Percentiles rank a stretch among this genome's conserved stretches.
phyloP scores from a whole-genome alignment of 331 rosid genomes.

The Arachis monticola region DNA sequence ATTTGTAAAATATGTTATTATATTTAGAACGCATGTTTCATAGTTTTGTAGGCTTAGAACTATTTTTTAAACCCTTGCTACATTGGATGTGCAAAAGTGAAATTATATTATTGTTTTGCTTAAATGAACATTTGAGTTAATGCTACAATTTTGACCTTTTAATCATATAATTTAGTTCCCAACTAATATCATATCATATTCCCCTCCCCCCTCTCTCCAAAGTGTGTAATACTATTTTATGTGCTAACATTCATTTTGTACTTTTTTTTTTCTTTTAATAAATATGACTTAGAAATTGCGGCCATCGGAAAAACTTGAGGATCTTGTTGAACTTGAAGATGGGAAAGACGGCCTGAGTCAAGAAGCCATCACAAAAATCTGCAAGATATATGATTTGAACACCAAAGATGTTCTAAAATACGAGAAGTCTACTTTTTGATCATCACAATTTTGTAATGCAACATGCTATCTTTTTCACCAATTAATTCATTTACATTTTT shows the following conservation, averaged over 20 bases:
- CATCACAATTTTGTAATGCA: constrained; percentile 27
- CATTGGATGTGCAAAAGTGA: background rate
- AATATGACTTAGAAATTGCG: constrained; percentile 53
- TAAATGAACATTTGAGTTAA: background rate
- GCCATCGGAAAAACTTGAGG: constrained; percentile 74
- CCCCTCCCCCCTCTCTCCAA: background rate
- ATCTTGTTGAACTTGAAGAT: constrained; percentile 43
- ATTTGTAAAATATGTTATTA: constrained; percentile 6
- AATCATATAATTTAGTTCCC: background rate
- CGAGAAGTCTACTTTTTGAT: constrained; percentile 41
- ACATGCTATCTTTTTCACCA: background rate
- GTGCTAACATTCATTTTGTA: constrained; percentile 10
- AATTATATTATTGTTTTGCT: background rate
- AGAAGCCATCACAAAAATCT: constrained; percentile 55
- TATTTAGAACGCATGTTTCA: background rate
- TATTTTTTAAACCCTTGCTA: constrained; percentile 22
- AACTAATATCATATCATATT: background rate
- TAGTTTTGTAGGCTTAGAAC: background rate
- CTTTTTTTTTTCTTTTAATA: background rate
- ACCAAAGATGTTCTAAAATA: constrained; percentile 67
- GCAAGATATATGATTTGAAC: constrained; percentile 74
- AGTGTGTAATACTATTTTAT: constrained; percentile 8
- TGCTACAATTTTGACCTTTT: background rate
- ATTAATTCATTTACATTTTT: background rate
- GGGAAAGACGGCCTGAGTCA: constrained; percentile 52